Percentiles rank a stretch among this genome's conserved stretches.
Evolutionary conservation across 768 basidiomycete species (phyloP).

Genomic region (Boletales sp.): DNA sequence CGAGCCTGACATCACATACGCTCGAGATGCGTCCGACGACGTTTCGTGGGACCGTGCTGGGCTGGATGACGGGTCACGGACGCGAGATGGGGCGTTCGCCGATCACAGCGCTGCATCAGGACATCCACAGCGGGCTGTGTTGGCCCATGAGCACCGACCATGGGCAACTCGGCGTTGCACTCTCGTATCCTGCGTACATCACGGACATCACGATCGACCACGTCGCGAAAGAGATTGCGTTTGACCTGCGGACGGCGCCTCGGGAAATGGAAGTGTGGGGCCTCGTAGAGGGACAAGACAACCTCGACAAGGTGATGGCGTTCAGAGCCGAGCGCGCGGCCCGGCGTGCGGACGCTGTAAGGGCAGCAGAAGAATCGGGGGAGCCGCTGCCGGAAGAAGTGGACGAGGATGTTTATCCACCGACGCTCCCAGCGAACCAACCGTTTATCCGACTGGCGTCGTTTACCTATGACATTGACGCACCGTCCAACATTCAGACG

Average conservation of each 20-base stretch:
- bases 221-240: constrained; percentile 75
- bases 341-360: constrained; percentile 31
- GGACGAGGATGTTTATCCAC: constrained; percentile 42
- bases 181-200: constrained; percentile 58
- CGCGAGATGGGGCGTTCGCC: constrained; percentile 75
- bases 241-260: constrained; percentile 79
- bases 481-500: constrained; percentile 65
- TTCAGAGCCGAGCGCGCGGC: constrained; percentile 49
- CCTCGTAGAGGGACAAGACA: constrained; percentile 74
- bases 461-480: constrained; percentile 59
- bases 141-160: constrained; percentile 84
- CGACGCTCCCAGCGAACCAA: constrained; percentile 42
- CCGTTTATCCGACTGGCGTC: constrained; percentile 63
- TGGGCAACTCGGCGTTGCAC: constrained; percentile 81
- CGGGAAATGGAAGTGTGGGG: constrained; percentile 90
- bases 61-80: constrained; percentile 59
- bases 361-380: constrained; percentile 31
- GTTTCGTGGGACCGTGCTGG: constrained; percentile 45
- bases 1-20: constrained; percentile 78
- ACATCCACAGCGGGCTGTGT: constrained; percentile 79
- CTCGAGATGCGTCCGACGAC: constrained; percentile 59
- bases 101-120: constrained; percentile 83
- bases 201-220: constrained; percentile 84
- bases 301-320: constrained; percentile 54
- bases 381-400: constrained; percentile 14